phyloP scores from a whole-genome alignment of 306 rosid species.

The Cucurbita maxima region DNA sequence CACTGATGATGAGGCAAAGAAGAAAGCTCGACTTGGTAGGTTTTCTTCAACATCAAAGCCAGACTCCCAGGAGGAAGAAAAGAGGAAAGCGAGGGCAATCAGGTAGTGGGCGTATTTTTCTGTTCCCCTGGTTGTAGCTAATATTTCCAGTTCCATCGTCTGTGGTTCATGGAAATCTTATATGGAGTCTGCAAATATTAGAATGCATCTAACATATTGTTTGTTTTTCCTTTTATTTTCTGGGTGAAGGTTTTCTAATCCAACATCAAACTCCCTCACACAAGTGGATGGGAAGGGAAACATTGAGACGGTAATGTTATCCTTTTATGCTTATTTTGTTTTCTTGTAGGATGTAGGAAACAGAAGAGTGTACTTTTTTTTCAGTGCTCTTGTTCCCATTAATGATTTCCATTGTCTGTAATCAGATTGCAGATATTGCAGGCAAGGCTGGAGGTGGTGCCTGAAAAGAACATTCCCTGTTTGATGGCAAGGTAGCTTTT shows the following conservation, averaged over 20 bases:
- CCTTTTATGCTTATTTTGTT: neutral
- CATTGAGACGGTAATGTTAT: constrained; percentile 33
- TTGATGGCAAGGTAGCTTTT: constrained; percentile 7
- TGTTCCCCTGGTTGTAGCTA: neutral
- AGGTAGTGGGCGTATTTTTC: constrained; percentile 22
- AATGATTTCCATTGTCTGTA: constrained; percentile 1
- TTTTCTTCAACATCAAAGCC: constrained; percentile 43
- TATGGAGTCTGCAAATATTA: neutral
- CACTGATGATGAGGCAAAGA: constrained; percentile 47
- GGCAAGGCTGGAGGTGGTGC: constrained; percentile 58
- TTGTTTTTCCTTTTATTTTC: neutral
- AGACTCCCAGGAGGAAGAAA: constrained; percentile 72
- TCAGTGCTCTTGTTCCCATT: constrained; percentile 13
- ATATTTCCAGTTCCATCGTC: neutral
- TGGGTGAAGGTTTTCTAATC: constrained; percentile 50
- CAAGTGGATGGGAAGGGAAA: constrained; percentile 41
- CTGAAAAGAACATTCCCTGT: constrained; percentile 23
- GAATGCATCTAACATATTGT: neutral
- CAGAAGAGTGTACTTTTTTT: neutral
- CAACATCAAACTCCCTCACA: constrained; percentile 20
- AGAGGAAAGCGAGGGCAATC: constrained; percentile 79
- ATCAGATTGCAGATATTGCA: constrained; percentile 41
- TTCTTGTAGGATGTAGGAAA: neutral
- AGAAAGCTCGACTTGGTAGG: constrained; percentile 78
- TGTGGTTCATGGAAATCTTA: neutral